Base-by-base conservation (phyloP, 768 basidiomycete genomes). In the Leucocoprinus sp. region DNA sequence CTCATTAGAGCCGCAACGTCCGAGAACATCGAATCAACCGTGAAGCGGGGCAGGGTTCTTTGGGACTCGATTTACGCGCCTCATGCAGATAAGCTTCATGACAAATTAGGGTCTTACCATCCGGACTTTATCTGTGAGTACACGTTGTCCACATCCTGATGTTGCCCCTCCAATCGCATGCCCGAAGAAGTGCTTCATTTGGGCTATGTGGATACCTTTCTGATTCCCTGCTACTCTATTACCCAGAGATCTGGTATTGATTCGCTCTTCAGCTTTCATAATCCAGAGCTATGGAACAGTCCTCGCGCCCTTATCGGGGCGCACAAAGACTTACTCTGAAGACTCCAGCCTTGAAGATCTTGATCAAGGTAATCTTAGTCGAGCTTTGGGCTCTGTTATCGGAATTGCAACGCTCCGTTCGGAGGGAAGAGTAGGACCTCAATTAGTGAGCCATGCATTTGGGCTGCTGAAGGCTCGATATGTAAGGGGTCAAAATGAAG, bases 101-200 rank as follows among this genome's bases (percentile, higher is more conserved):
- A 80, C 68, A 95, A 92, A 69, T 74, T 95, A 52, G 82, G 74
- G 60, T 74, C 77, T 45, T 88, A 90, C 69, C 92, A 95, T 64
- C 92, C 92, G 50, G 92, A 95, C 72, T 88, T 95, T 69, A 90
- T 92, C 63, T 72, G 88, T 91, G 64, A 69, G 87, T 79, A 57
- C 60, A 61, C 59, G 60, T 62, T 63, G 49, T 55, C 55, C 47
- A 51, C 49, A 59, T 45, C 57, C 56, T 58, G 59, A 57, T 45
- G 56, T 55, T 52, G 50, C 53, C 45, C 46, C 60, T 58, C 65
- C 63, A 57, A 61, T 63, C 55, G 56, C 48, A 57, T 63, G 52
- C 18, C 48, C 39, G 23, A 19, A 43, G 37, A 42, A 39, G 50
- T 23, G 21, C 36, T 24, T 35, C 22, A 33, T 24, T 37, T 41